Evolutionary conservation across 2,329 filamentous ascomycete species (phyloP), one percentile per base, ranked within the genome.

Genomic region (Coniella lustricola): DNA sequence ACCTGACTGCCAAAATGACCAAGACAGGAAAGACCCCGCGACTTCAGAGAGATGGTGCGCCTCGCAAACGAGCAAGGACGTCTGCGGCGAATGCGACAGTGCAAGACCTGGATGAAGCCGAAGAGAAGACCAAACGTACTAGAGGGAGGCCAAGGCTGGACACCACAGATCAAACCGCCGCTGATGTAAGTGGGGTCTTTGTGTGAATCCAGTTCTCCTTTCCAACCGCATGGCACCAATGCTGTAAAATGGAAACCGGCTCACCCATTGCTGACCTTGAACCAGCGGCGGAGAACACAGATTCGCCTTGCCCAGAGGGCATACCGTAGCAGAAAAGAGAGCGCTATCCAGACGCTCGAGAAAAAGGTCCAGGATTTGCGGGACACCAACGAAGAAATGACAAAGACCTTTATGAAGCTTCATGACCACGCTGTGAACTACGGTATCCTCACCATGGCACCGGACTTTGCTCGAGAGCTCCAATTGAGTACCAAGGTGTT

Each of bases 301-400:
- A 93, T 95, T 54, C 82, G 90, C 20, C 76, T 91, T 47, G 90
- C 90, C 2, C 90, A 95, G 64, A 75, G 89, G 55, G 88, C 88
- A 1, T 95, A 95, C 61, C 81, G 90, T 14, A 81, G 85, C 59
- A 82, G 90, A 44, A 95, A 95, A 66, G 90, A 95, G 61, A 84
- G 77, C 18, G 85, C 86, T 4, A 91, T 95, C 48, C 76, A 80
- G 22, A 80, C 79, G 1, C 73, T 95, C 10, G 84, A 89, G 60
- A 75, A 79, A 46, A 76, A 83, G 52, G 86, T 91, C 21, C 71
- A 81, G 46, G 74, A 79, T 20, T 75, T 94, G n/a, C 78, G 84
- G 50, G 73, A 75, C 13, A 79, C 77, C 18, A 84, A 90, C 52
- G 77, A 85, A 48, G 78, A 85, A 57, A 88, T 94, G 82, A 84